These are phyloP conservation scores for Dovyalis caffra DNA, from an alignment of 345 rosid genomes.

Conservation along the genomic window DNA sequence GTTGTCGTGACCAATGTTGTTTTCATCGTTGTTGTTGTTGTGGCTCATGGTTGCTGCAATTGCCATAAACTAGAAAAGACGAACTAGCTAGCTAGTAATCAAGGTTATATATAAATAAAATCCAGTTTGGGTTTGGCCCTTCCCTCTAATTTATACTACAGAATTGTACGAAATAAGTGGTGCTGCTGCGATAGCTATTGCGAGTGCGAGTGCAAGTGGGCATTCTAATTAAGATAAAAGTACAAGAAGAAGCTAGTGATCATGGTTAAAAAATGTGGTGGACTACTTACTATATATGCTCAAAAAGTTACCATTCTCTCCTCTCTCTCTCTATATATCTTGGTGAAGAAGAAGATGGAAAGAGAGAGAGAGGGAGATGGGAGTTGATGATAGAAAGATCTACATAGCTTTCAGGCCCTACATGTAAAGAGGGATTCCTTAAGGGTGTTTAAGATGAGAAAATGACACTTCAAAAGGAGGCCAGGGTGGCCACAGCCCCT, in stretches of 20 bases:
- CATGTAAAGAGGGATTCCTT: constrained; percentile 28
- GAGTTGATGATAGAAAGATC: constrained; percentile 30
- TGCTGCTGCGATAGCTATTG: constrained; percentile 24
- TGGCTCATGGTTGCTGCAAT: constrained; percentile 64
- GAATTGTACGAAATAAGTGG: constrained; percentile 28
- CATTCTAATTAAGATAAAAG: no score
- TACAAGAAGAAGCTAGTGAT: no score
- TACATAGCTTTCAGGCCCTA: constrained; percentile 48
- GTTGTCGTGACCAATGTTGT: constrained; percentile 25
- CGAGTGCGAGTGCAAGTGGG: not conserved
- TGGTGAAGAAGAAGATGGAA: not conserved
- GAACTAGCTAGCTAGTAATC: not conserved
- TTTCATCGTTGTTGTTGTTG: constrained; percentile 24
- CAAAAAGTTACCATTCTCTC: not conserved
- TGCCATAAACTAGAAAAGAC: constrained; percentile 50
- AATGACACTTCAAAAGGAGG: constrained; percentile 17
- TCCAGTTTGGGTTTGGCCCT: constrained; percentile 7
- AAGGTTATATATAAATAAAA: not conserved
- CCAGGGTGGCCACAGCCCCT: constrained; percentile 49
- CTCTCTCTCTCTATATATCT: not conserved
- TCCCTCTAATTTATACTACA: constrained; percentile 22
- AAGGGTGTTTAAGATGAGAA: constrained; percentile 49
- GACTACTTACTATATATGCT: not conserved
- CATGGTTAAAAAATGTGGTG: not conserved
- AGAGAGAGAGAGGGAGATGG: not conserved